Percentiles rank a stretch among this genome's conserved stretches.
Evolutionary conservation across 139 green algal species (phyloP).

Genomic region (Trebouxia sp.): DNA sequence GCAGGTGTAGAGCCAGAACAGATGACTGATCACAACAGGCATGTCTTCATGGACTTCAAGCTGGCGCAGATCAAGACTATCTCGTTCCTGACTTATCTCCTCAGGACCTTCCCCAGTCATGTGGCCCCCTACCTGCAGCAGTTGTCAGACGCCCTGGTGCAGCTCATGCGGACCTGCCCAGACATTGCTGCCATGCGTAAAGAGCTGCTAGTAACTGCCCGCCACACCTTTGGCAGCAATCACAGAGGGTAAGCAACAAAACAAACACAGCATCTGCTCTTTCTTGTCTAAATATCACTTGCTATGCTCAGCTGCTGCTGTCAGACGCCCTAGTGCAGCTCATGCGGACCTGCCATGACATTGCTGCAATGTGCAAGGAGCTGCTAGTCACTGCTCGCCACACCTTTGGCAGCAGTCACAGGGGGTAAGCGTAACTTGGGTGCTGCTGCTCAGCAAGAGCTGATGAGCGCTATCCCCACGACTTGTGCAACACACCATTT

Average conservation of each 20-base stretch:
- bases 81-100: conserved; percentile 58
- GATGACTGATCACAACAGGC: conserved; percentile 25
- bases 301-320: background rate
- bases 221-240: conserved; percentile 59
- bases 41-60: conserved; percentile 71
- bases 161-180: conserved; percentile 54
- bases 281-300: background rate
- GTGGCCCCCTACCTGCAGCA: conserved; percentile 31
- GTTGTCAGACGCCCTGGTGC: conserved; percentile 44
- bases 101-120: conserved; percentile 14
- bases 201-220: conserved; percentile 82
- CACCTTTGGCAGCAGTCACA: conserved; percentile 45
- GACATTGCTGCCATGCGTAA: conserved; percentile 74
- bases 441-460: background rate
- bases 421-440: background rate
- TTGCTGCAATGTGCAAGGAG: conserved; percentile 78
- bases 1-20: background rate
- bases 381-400: conserved; percentile 78
- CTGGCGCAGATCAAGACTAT: conserved; percentile 65
- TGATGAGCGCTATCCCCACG: background rate
- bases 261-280: background rate
- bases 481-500: background rate
- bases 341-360: conserved; percentile 65
- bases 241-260: conserved; percentile 3
- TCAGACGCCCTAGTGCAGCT: conserved; percentile 28